Base-by-base conservation (phyloP, 2,329 filamentous ascomycete genomes). In the Mycosphaerella sp. region DNA sequence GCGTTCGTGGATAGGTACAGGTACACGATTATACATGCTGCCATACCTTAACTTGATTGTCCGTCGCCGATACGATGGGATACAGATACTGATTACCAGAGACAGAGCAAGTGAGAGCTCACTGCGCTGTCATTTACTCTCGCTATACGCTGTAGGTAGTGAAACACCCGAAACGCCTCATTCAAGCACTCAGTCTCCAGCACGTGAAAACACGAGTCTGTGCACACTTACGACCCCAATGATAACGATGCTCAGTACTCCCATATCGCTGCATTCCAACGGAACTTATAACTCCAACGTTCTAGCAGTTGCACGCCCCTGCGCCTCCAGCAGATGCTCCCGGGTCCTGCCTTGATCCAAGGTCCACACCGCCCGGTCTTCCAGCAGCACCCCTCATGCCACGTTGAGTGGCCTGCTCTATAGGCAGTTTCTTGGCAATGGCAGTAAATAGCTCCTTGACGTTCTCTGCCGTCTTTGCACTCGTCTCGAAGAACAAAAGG, bases 401-500 rank as follows among this genome's bases (percentile, higher is more conserved):
- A 70, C 92, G 83, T 59, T 92, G 89, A n/a, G 91, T 92, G 48
- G 85, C 91, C 74, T 97, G 93, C 69, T 98, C 93, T 64, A 97
- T 84, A 32, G 93, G 93, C 62, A 98, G 80, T 76, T 95, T 97
- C 85, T 92, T 95, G 59, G 93, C 93, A 70, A 98, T 97, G 55
- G 90, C 90, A 41, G 92, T 96, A 75, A 98, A 98, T 50, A 98
- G 80, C 65, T 97, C 93, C 67, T 85, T 83, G 52, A 98, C 93
- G 66, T 98, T 98, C 75, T 95, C 90, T 54, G 90, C 87, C 38
- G 92, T 95, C 80, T 98, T 98, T 62, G 93, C 93, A 9, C 91
- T 96, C 3, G 93, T 98, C 74, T 98, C 93, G 72, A 98, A 98
- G 80, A 98, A 98, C 51, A 98, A 80, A 5, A 98, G 82, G 41